A percentile compares a stretch with the other conserved stretches of the same genome.
Evolutionary conservation across 805 yeast species (phyloP).

Genomic region (Saccharomycopsis selenospora): DNA sequence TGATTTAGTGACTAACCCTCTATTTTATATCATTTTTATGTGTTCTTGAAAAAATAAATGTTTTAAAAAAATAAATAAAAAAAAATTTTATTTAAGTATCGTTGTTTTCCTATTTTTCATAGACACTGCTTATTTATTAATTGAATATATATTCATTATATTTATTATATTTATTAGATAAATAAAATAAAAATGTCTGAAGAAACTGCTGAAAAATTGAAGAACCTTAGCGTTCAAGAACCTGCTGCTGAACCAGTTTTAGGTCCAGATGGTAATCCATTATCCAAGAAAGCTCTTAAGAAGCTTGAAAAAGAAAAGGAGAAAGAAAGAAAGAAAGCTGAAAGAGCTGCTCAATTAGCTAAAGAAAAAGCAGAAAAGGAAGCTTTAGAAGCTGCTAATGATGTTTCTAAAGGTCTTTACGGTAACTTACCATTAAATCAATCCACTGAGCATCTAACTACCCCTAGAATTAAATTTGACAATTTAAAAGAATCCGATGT

Average conservation of each 20-base stretch:
- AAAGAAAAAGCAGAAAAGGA: constrained; percentile 68
- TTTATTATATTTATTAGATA: no score
- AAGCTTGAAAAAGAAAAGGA: constrained; percentile 90
- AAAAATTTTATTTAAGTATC: no score
- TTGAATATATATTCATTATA: no score
- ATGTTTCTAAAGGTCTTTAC: constrained; percentile 79
- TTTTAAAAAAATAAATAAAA: no score
- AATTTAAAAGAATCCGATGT: constrained; percentile 44
- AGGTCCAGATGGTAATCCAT: constrained; percentile 75
- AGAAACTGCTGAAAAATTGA: constrained; percentile 16
- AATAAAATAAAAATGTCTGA: no score
- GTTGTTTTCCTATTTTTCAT: no score
- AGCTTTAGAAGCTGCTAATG: constrained; percentile 62
- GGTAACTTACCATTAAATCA: constrained; percentile 87
- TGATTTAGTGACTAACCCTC: no score
- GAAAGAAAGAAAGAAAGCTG: constrained; percentile 88
- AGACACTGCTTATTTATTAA: no score
- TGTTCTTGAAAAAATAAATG: no score
- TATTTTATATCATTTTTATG: no score
- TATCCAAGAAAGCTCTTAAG: constrained; percentile 90
- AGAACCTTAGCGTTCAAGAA: constrained; percentile 7
- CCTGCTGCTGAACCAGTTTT: constrained; percentile 22
- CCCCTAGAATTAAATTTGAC: constrained; percentile 50
- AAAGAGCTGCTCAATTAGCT: constrained; percentile 81
- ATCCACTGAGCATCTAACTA: constrained; percentile 62